These are phyloP conservation scores for Teratosphaeria gauchensis DNA, from an alignment of 2,329 filamentous ascomycete species.

Conservation along the genomic window DNA sequence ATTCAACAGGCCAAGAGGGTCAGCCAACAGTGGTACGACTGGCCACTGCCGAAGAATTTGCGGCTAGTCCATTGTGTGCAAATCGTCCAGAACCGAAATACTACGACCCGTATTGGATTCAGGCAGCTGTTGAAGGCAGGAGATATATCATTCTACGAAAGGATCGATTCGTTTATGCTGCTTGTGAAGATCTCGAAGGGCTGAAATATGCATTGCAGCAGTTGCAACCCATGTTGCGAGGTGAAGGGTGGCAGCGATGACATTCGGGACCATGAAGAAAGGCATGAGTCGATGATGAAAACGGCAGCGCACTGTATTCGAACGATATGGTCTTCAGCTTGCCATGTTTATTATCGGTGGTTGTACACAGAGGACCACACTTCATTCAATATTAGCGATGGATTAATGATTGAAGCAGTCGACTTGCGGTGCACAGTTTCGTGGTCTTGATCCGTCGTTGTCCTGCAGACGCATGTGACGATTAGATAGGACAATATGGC, in stretches of 20 bases:
- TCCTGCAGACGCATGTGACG: no score
- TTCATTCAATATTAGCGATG: no score
- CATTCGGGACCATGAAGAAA: not conserved
- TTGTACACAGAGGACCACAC: no score
- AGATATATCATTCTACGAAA: not conserved
- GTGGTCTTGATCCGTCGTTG: no score
- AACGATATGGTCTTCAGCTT: no score
- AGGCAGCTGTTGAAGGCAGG: not conserved
- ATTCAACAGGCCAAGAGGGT: not conserved
- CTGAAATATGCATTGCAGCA: not conserved
- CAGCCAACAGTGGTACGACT: not conserved
- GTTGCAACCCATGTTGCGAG: not conserved
- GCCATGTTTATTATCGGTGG: no score
- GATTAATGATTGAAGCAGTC: no score
- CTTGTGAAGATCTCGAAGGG: not conserved
- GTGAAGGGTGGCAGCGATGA: not conserved
- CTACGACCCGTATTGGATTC: not conserved
- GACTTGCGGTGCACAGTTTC: no score
- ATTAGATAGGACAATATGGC: no score
- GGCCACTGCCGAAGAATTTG: not conserved
- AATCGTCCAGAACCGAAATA: not conserved
- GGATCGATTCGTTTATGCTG: constrained; percentile 2
- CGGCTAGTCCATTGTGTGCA: not conserved
- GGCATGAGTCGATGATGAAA: not conserved
- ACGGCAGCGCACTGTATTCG: not conserved